phyloP scores from a whole-genome alignment of 1,284 basidiomycete genomes.

The Garcileccinum viscosum region DNA sequence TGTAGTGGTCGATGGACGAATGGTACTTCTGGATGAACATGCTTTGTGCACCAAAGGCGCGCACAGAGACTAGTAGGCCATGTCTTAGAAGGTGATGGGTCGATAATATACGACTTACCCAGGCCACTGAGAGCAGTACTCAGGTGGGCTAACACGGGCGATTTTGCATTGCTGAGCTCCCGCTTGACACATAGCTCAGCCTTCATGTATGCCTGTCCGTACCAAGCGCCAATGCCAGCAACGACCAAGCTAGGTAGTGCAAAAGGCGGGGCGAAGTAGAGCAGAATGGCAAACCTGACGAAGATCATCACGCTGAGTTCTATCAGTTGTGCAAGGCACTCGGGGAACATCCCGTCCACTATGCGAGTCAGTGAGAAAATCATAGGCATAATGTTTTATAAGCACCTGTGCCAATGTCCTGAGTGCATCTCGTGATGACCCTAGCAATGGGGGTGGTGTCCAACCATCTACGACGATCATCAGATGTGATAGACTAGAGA shows the following conservation, averaged over 20 bases:
- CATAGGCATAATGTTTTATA: constrained; percentile 12
- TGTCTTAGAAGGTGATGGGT: neutral
- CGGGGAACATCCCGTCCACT: constrained; percentile 15
- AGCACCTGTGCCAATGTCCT: constrained; percentile 27
- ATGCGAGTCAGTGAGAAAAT: constrained; percentile 8
- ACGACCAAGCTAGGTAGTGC: constrained; percentile 42
- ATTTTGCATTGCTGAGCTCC: constrained; percentile 50
- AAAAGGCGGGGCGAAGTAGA: constrained; percentile 50
- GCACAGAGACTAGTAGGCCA: constrained; percentile 57
- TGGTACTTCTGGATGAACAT: constrained; percentile 54
- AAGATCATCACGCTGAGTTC: constrained; percentile 33
- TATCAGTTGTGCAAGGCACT: neutral
- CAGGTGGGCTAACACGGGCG: constrained; percentile 51
- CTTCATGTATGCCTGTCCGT: constrained; percentile 46
- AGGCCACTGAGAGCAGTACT: constrained; percentile 57
- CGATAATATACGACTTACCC: constrained; percentile 43
- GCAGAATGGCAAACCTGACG: constrained; percentile 47
- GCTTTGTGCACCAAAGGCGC: constrained; percentile 61
- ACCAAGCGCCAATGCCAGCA: constrained; percentile 51
- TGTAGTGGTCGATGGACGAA: constrained; percentile 54
- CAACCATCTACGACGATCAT: constrained; percentile 42
- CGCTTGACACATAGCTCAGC: constrained; percentile 53
- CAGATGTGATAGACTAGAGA: neutral
- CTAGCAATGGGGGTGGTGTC: constrained; percentile 45
- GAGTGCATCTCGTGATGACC: constrained; percentile 28